A percentile compares a stretch with the other conserved stretches of the same genome.
These are phyloP conservation scores for Pichiaceae sp. DNA, from an alignment of 1,139 yeast species.

Conservation along the genomic window DNA sequence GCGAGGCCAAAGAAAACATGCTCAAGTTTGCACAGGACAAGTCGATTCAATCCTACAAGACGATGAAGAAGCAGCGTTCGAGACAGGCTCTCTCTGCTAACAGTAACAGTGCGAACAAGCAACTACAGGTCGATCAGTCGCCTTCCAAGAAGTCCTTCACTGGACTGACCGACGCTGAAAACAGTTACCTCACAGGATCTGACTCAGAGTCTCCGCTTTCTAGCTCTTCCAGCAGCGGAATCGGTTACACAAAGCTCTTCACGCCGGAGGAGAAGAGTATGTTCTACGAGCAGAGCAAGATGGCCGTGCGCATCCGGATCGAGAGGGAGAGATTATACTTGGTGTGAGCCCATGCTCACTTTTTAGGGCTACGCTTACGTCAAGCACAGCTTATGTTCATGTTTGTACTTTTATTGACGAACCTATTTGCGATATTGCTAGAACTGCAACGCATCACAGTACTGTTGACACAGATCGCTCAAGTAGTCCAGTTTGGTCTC, in stretches of 20 bases:
- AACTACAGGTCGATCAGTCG: constrained; percentile 2
- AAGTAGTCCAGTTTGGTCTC: constrained; percentile 25
- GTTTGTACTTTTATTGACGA: background rate
- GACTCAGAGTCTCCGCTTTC: constrained; percentile 14
- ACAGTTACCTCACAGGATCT: constrained; percentile 4
- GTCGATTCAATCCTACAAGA: constrained; percentile 11
- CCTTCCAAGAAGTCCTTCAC: background rate
- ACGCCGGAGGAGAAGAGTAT: constrained; percentile 17
- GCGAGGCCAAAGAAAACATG: constrained; percentile 6
- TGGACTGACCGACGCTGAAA: background rate
- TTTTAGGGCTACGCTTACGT: too few relatives aligned
- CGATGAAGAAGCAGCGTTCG: constrained; percentile 11
- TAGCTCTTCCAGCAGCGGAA: constrained; percentile 6
- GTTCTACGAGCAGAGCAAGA: constrained; percentile 22
- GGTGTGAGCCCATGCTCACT: background rate
- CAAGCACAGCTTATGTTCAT: too few relatives aligned
- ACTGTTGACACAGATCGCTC: constrained; percentile 28
- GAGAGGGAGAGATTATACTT: constrained; percentile 20
- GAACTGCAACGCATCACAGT: constrained; percentile 27
- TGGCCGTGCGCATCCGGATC: constrained; percentile 23
- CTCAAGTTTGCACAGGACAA: constrained; percentile 5
- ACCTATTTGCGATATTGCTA: too few relatives aligned
- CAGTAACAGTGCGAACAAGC: constrained; percentile 4
- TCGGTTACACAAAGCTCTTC: constrained; percentile 7
- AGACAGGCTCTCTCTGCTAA: constrained; percentile 2